Base-by-base conservation (phyloP, 1,139 yeast genomes). In the Geotrichum australiense region DNA sequence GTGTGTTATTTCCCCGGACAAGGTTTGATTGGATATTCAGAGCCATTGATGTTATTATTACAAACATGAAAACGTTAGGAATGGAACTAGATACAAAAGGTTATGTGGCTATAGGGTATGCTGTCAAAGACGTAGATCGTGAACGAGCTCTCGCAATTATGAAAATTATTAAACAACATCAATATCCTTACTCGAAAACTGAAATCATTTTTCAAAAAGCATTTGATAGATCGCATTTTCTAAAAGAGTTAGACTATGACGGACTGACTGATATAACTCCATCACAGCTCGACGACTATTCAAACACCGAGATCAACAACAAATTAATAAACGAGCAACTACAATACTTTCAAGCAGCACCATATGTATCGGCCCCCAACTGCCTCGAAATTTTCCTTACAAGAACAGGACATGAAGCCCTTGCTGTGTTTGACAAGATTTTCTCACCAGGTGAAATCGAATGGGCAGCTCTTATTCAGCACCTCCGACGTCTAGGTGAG, bases 61-160 rank as follows among this genome's bases (percentile, higher is more conserved):
- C 39, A 8, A 46, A 46, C 4, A 54, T 58, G 52, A 48, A 50
- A 15, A 20, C 37, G 5, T 32, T 29, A 11, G 37, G 29, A 1
- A 29, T 53, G 3, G 40, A 33, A 2, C n/a, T 61, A 4, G 65
- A 61, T 39, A 50, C 59, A 2, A 61, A 61, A 41, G 65, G 65
- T 7, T 49, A 56, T 23, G 42, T 58, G 14, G 54, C 59, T 2
- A 40, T 61, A 18, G 60, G 62, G 2, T 57, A 53, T 40, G 21
- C 46, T 18, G 41, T 48, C n/a, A 50, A 41, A 4, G 35, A 41
- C 15, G 39, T 50, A 4, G 47, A 54, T 3, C 50, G 50, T 2
- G 56, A 49, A 5, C 38, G 50, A 19, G 46, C 54, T 0, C 29
- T 39, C 4, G 39, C 47, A 6, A 46, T 57, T 25, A 42, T 53